Percentiles rank a stretch among this genome's conserved stretches.
Conservation (phyloP, 83 land plant species). For the Thuja plicata region DNA sequence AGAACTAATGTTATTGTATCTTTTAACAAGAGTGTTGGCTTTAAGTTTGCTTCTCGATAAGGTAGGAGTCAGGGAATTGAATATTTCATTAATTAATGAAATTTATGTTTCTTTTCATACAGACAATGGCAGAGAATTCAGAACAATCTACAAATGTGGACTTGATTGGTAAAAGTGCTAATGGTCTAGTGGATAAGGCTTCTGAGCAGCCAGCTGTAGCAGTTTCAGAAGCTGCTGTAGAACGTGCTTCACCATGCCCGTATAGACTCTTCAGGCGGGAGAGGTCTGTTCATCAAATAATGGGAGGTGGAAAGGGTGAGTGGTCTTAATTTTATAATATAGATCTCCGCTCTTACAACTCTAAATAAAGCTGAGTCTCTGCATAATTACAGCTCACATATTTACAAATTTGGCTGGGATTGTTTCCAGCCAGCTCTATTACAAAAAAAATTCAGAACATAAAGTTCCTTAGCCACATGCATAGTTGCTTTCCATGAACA, state of each 20-base stretch:
- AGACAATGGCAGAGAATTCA: background rate
- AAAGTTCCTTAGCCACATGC: background rate
- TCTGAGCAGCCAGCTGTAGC: background rate
- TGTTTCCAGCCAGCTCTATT: background rate
- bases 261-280: conserved; percentile 44
- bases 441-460: background rate
- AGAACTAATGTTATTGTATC: background rate
- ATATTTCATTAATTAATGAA: background rate
- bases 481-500: background rate
- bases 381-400: background rate
- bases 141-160: background rate
- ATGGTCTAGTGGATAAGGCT: background rate
- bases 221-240: background rate
- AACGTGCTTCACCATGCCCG: conserved; percentile 11
- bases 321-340: background rate
- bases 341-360: background rate
- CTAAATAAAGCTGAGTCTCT: background rate
- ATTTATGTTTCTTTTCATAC: background rate
- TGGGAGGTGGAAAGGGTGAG: conserved; percentile 72
- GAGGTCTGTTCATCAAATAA: conserved; percentile 60
- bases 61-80: background rate
- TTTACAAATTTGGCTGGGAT: background rate
- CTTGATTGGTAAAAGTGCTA: background rate
- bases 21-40: background rate
- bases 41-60: background rate